A percentile compares a stretch with the other conserved stretches of the same genome.
Conservation (phyloP, 495 filamentous ascomycete species). For the Neurospora cerealis region DNA sequence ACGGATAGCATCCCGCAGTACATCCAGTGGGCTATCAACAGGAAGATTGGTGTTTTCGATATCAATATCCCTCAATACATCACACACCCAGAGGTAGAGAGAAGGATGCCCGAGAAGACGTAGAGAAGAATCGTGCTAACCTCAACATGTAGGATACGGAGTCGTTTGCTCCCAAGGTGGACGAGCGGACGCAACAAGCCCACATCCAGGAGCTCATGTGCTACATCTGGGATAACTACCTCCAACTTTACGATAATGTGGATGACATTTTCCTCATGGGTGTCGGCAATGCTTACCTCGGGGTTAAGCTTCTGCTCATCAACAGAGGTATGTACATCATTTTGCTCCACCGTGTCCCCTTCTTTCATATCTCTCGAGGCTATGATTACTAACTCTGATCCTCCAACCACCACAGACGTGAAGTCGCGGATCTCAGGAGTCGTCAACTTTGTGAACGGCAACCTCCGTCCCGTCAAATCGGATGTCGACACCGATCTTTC, state of each 20-base stretch:
- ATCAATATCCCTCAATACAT: slow-evolving; percentile 76
- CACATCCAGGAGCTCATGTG: slow-evolving; percentile 65
- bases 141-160: slow-evolving; percentile 16
- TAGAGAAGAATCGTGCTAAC: neutral
- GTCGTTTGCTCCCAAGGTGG: slow-evolving; percentile 21
- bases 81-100: slow-evolving; percentile 41
- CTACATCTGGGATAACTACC: slow-evolving; percentile 96
- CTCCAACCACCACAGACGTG: slow-evolving; percentile 24
- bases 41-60: slow-evolving; percentile 74
- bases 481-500: slow-evolving; percentile 53
- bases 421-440: slow-evolving; percentile 37
- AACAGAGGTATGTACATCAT: slow-evolving; percentile 43
- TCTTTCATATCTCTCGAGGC: neutral
- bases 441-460: slow-evolving; percentile 50
- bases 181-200: slow-evolving; percentile 31
- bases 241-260: slow-evolving; percentile 57
- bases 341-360: neutral
- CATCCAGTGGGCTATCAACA: slow-evolving; percentile 65
- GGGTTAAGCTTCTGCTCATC: slow-evolving; percentile 58
- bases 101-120: neutral
- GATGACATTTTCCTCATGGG: slow-evolving; percentile 75
- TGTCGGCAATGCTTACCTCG: slow-evolving; percentile 65
- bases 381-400: neutral
- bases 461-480: slow-evolving; percentile 56
- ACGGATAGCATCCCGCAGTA: slow-evolving; percentile 69